A percentile compares a stretch with the other conserved stretches of the same genome.
phyloP scores from a whole-genome alignment of 2,329 filamentous ascomycete species.

The Tolypocladium tropicale region DNA sequence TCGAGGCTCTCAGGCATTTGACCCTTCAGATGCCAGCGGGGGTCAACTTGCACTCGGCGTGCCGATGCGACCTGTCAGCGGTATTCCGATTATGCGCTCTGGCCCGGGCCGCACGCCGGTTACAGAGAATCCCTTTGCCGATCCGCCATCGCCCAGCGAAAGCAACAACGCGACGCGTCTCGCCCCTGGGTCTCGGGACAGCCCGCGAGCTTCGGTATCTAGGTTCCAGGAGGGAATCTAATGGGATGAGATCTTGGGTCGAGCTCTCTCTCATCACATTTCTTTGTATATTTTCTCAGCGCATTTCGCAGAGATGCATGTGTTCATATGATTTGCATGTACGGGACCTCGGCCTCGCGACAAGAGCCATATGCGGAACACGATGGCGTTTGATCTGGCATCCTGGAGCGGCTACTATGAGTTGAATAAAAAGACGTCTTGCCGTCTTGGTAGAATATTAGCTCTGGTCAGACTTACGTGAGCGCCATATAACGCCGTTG shows the following conservation, averaged over 20 bases:
- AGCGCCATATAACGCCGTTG: background rate
- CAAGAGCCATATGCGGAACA: background rate
- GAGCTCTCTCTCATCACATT: background rate
- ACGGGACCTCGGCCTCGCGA: background rate
- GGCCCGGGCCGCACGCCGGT: slow-evolving; percentile 56
- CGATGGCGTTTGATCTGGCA: background rate
- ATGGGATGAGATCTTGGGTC: slow-evolving; percentile 3
- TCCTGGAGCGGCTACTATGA: background rate
- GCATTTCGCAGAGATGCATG: background rate
- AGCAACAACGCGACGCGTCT: slow-evolving; percentile 21
- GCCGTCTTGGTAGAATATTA: background rate
- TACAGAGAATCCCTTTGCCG: slow-evolving; percentile 40
- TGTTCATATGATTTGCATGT: background rate
- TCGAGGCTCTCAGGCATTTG: slow-evolving; percentile 40
- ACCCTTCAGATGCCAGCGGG: slow-evolving; percentile 20
- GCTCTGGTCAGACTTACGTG: background rate
- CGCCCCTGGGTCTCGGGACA: slow-evolving; percentile 23
- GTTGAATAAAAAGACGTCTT: background rate
- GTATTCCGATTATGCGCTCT: slow-evolving; percentile 50
- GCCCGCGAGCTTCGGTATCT: slow-evolving; percentile 24
- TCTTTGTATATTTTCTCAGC: background rate
- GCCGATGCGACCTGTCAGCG: slow-evolving; percentile 51
- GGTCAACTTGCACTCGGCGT: slow-evolving; percentile 41
- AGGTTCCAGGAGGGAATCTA: slow-evolving; percentile 31
- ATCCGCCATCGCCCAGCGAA: slow-evolving; percentile 16